Evolutionary conservation across 1,139 yeast species (phyloP).

Genomic region (Lizanozyma gosingica): DNA sequence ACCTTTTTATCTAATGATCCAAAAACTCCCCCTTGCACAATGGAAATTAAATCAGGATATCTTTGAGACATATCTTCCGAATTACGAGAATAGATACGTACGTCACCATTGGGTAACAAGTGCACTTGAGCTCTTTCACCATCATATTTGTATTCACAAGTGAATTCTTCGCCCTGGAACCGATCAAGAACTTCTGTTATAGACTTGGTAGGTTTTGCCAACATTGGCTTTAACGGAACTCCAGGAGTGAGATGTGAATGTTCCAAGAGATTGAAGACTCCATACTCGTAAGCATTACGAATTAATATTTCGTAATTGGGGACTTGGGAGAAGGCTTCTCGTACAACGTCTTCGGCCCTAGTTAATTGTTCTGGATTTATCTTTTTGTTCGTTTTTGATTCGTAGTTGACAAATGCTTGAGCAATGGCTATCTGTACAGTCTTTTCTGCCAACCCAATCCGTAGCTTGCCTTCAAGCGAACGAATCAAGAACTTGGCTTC

Average conservation of each 20-base stretch:
- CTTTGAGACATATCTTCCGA: constrained; percentile 96
- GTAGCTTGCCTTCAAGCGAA: constrained; percentile 82
- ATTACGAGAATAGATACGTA: constrained; percentile 81
- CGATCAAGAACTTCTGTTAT: constrained; percentile 84
- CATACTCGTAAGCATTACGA: constrained; percentile 54
- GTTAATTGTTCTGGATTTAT: constrained; percentile 33
- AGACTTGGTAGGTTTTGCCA: constrained; percentile 95
- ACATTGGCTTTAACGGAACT: constrained; percentile 93
- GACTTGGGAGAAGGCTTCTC: constrained; percentile 83
- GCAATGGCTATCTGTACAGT: constrained; percentile 79
- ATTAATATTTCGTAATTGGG: constrained; percentile 85
- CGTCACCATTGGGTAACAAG: constrained; percentile 53
- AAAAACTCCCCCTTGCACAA: constrained; percentile 46
- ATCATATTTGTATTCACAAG: constrained; percentile 95
- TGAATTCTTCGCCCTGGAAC: constrained; percentile 75
- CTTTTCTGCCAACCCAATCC: constrained; percentile 93
- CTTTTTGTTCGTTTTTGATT: constrained; percentile 19
- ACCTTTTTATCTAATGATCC: constrained; percentile 26
- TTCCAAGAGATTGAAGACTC: constrained; percentile 55
- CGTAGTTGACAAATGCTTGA: constrained; percentile 68
- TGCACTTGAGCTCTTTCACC: constrained; percentile 98
- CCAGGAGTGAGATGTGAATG: constrained; percentile 81
- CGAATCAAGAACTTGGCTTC: constrained; percentile 90
- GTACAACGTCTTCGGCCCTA: constrained; percentile 66
- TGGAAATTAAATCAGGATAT: constrained; percentile 80